phyloP scores from a whole-genome alignment of 2,329 filamentous ascomycete genomes.

The Bipolaris bicolor region DNA sequence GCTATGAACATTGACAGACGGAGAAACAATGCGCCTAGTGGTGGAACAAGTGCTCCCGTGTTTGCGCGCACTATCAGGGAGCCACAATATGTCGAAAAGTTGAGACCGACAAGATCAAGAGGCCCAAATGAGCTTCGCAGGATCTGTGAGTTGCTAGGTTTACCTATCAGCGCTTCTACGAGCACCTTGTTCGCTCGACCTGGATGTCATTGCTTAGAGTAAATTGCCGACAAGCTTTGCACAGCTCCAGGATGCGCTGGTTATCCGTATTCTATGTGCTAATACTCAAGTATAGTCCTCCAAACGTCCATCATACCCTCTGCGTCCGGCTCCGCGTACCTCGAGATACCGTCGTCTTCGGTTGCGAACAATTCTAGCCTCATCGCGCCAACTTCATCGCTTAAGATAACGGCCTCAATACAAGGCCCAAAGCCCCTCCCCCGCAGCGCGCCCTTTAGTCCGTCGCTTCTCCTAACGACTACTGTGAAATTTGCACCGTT shows the following conservation, averaged over 20 bases:
- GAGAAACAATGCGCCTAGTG: slow-evolving; percentile 85
- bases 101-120: slow-evolving; percentile 63
- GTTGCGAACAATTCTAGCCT: slow-evolving; percentile 50
- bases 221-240: not conserved
- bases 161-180: not conserved
- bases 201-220: not conserved
- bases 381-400: slow-evolving; percentile 65
- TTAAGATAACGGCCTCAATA: slow-evolving; percentile 92
- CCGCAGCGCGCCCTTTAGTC: slow-evolving; percentile 87
- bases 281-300: slow-evolving; percentile 65
- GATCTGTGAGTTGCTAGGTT: slow-evolving; percentile 70
- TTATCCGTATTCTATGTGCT: slow-evolving; percentile 14
- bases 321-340: slow-evolving; percentile 89
- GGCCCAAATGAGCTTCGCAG: slow-evolving; percentile 76
- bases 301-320: slow-evolving; percentile 92
- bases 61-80: slow-evolving; percentile 63
- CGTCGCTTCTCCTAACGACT: slow-evolving; percentile 87
- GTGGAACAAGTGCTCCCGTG: slow-evolving; percentile 75
- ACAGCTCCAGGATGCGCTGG: not conserved
- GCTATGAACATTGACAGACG: slow-evolving; percentile 68
- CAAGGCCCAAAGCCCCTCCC: slow-evolving; percentile 92
- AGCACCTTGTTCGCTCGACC: not conserved
- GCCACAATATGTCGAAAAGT: slow-evolving; percentile 52
- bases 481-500: slow-evolving; percentile 98
- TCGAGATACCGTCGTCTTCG: slow-evolving; percentile 64